phyloP scores from a whole-genome alignment of 345 rosid species.

The Trapa incisa region DNA sequence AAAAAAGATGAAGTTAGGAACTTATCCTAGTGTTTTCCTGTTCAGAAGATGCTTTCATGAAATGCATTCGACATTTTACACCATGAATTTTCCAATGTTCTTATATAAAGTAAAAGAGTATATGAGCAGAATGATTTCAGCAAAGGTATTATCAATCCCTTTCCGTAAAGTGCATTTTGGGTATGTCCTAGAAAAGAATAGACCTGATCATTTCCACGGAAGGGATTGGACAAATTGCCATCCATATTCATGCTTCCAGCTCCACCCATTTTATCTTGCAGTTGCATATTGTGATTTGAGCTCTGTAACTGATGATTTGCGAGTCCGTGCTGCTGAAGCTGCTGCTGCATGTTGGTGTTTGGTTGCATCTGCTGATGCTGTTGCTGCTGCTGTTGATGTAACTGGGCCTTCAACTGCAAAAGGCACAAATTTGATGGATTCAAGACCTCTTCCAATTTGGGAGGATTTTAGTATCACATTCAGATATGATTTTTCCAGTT shows the following conservation, averaged over 20 bases:
- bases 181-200: slow-evolving; percentile 9
- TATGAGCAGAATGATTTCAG: no score
- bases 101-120: no score
- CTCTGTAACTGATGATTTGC: slow-evolving; percentile 67
- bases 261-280: slow-evolving; percentile 82
- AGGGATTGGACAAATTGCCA: slow-evolving; percentile 80
- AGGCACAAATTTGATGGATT: background rate
- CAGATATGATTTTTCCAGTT: background rate
- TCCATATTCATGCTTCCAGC: slow-evolving; percentile 56
- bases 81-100: no score
- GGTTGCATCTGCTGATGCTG: slow-evolving; percentile 40
- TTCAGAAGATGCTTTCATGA: background rate
- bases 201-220: slow-evolving; percentile 97
- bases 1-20: slow-evolving; percentile 25
- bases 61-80: no score
- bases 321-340: slow-evolving; percentile 50
- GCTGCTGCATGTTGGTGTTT: slow-evolving; percentile 44
- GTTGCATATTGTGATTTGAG: slow-evolving; percentile 47
- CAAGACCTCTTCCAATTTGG: background rate
- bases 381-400: slow-evolving; percentile 32
- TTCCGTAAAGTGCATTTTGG: no score
- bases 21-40: background rate
- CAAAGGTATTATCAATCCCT: no score
- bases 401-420: slow-evolving; percentile 55
- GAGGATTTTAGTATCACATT: background rate